Base-by-base conservation (phyloP, 768 basidiomycete genomes). In the Xerocomellus dryophilus region DNA sequence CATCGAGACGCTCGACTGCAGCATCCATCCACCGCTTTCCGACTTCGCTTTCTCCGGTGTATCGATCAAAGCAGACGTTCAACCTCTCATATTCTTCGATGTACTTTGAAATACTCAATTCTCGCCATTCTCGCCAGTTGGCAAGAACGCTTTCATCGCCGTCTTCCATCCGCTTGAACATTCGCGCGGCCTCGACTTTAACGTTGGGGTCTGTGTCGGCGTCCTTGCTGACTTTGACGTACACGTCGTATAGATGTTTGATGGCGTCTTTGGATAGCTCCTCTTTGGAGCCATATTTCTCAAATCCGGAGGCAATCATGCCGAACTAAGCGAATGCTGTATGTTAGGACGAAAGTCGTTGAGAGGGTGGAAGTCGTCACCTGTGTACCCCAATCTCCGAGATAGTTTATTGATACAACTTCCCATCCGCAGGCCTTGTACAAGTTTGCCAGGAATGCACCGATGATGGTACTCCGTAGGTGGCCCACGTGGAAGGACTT, bases 401-500 rank as follows among this genome's bases (percentile, higher is more conserved):
- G 81, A 69, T 99, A 99, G 69, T 99, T 99, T 72, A 98, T 76
- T 2, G 88, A 81, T 35, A 82, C 71, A n/a, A 95, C 93, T 7
- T 93, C 82, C 94, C 93, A 98, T 15, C 96, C 95, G 63, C 88
- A 92, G 7, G 91, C 81, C 66, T 85, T 87, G 78, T 98, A 96
- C 39, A 98, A 63, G 72, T 98, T 98, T 10, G 82, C 77, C 54
- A 98, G 72, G 76, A 97, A 97, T 0, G 91, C 88, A n/a, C 96
- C 96, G 66, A 98, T 96, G 70, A 99, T 99, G n/a, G 96, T 99
- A 50, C 92, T 94, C 36, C 96, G 82, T 55, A 98, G 74, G 72
- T 98, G 96, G 14, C 96, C 97, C 48, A 97, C 94, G 62, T 99
- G 96, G 83, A 98, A 98, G 5, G 88, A 88, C 69, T 99, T 99